Percentiles rank a stretch among this genome's conserved stretches.
These are phyloP conservation scores for Phylloboletellus chloephorus DNA, from an alignment of 1,284 basidiomycete genomes.

Conservation along the genomic window DNA sequence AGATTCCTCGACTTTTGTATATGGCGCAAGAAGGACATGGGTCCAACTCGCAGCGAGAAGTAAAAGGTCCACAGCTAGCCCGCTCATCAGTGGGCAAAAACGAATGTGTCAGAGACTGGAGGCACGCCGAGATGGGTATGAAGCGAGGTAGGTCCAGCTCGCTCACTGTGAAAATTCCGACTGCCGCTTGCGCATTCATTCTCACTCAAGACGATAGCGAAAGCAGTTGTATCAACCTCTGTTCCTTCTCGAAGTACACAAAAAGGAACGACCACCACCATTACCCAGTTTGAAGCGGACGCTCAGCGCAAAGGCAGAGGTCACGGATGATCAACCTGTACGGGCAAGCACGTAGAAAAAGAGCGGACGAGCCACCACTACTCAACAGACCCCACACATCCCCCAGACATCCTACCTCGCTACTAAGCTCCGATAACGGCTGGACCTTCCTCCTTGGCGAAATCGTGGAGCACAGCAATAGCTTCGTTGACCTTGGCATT, in stretches of 20 bases:
- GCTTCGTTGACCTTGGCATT: conserved; percentile 88
- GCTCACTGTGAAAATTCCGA: no score
- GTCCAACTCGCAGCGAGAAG: conserved; percentile 52
- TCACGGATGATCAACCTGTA: conserved; percentile 34
- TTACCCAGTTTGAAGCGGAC: conserved; percentile 37
- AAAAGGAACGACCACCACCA: conserved; percentile 50
- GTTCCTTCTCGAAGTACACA: conserved; percentile 57
- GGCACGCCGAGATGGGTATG: no score
- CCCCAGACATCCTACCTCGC: conserved; percentile 4
- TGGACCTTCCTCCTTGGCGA: conserved; percentile 48
- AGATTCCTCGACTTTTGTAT: conserved; percentile 96
- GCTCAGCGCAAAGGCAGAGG: conserved; percentile 32
- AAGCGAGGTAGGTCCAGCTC: no score
- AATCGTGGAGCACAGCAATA: conserved; percentile 74
- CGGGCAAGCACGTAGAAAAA: conserved; percentile 16
- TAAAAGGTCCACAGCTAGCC: conserved; percentile 44
- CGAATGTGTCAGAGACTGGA: not conserved
- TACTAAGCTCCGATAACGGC: conserved; percentile 7
- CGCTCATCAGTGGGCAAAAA: conserved; percentile 13
- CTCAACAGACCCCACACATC: conserved; percentile 22
- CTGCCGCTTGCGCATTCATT: no score
- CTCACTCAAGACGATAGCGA: conserved; percentile 6
- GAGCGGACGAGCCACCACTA: conserved; percentile 33
- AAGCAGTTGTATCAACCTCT: conserved; percentile 47
- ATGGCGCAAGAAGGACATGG: conserved; percentile 78